Conservation (phyloP, 495 filamentous ascomycete species). For the Penicillium verhagenii region DNA sequence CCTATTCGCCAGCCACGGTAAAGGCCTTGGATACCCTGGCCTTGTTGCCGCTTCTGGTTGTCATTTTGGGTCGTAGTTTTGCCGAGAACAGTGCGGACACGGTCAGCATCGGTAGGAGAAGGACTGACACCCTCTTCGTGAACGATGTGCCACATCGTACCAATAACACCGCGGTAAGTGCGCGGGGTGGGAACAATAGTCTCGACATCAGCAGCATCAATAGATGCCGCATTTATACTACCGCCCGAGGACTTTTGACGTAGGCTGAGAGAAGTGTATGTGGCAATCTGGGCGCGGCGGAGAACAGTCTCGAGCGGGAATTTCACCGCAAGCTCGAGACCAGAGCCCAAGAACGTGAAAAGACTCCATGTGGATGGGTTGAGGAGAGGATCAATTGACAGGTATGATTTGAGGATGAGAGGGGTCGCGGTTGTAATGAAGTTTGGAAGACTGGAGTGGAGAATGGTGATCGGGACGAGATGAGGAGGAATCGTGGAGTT, state of each 20-base stretch:
- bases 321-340: slow-evolving; percentile 76
- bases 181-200: slow-evolving; percentile 65
- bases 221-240: slow-evolving; percentile 31
- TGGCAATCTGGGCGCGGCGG: slow-evolving; percentile 77
- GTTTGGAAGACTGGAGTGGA: slow-evolving; percentile 80
- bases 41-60: slow-evolving; percentile 53
- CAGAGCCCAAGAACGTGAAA: slow-evolving; percentile 71
- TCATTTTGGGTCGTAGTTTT: slow-evolving; percentile 30
- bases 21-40: slow-evolving; percentile 80
- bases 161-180: slow-evolving; percentile 73
- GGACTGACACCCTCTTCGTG: slow-evolving; percentile 71
- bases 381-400: slow-evolving; percentile 77
- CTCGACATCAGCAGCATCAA: slow-evolving; percentile 53
- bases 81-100: slow-evolving; percentile 34
- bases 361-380: slow-evolving; percentile 77
- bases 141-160: slow-evolving; percentile 85
- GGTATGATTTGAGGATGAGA: slow-evolving; percentile 72
- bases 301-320: slow-evolving; percentile 91
- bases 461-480: slow-evolving; percentile 77
- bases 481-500: slow-evolving; percentile 68
- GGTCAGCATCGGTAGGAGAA: slow-evolving; percentile 30
- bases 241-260: slow-evolving; percentile 57
- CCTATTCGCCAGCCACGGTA: slow-evolving; percentile 94
- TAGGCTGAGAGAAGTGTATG: slow-evolving; percentile 49
- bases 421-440: slow-evolving; percentile 77